Evolutionary conservation across 148 eudicot species (phyloP), one percentile per base, ranked within the genome.

Genomic region (Rhododendron griersonianum): DNA sequence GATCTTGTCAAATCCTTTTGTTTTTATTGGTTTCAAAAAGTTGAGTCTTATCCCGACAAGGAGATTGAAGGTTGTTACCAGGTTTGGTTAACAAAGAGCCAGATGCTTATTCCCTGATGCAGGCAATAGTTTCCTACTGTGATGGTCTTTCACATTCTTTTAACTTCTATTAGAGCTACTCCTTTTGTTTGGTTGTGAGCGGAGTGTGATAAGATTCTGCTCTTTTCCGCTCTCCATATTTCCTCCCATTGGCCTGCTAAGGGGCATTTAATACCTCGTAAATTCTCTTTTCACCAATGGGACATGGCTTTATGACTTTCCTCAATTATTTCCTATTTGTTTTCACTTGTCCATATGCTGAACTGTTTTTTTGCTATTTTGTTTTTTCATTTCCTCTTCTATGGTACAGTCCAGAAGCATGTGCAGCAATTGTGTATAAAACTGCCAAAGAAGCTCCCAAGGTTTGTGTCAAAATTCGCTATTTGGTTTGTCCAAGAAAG

Each of bases 371-470:
- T 2, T 75, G n/a, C 4, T 23, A 15, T 30, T 71, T 18, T 16
- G 41, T 41, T 87, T 8, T 81, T 85, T 82, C 47, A 18, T 83
- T 50, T 82, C 75, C 45, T 79, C 83, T 89, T 35, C 83, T 30
- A 55, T 84, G 83, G 39, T 90, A 80, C 94, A 95, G 98, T 83
- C 98, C 98, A 80, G 98, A 95, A 90, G 98, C 98, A 84, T 95
- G 98, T 92, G 98, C 98, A 50, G 98, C 98, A 80, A 95, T 95
- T 87, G 88, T 95, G 86, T 95, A 94, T 94, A 95, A 95, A 91
- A 92, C 77, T 90, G 95, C 98, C 84, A 92, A 93, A 90, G 95
- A 95, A 65, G 88, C 98, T 89, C 98, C 98, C 28, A 91, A 91
- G 98, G 98, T 95, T 87, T 84, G 85, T 71, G 30, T 50, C 37